phyloP scores from a whole-genome alignment of 352 stramenopile genomes.

The Pythium utonaiense region DNA sequence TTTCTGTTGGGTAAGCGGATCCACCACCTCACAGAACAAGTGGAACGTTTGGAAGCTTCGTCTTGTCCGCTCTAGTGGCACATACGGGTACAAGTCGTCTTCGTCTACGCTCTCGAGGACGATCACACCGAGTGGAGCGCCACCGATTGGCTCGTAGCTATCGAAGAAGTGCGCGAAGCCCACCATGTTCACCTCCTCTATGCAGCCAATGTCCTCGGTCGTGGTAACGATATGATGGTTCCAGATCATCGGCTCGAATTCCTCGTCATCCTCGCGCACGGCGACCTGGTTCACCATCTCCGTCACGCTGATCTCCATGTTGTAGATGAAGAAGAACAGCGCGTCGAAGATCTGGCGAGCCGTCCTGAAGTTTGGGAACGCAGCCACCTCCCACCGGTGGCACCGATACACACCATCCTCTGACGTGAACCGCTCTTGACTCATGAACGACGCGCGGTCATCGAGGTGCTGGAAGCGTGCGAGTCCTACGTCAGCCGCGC shows the following conservation, averaged over 20 bases:
- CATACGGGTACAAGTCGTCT: constrained; percentile 42
- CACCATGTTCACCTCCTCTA: constrained; percentile 16
- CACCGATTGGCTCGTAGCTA: constrained; percentile 8
- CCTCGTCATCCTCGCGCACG: constrained; percentile 25
- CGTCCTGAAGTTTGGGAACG: constrained; percentile 32
- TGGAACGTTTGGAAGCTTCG: constrained; percentile 20
- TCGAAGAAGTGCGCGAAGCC: constrained; percentile 26
- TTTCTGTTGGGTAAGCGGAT: not conserved
- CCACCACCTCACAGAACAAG: not conserved
- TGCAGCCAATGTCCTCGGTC: constrained; percentile 15
- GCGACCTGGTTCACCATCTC: constrained; percentile 39
- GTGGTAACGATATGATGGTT: constrained; percentile 39
- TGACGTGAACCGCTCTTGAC: not conserved
- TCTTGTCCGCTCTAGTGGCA: constrained; percentile 16
- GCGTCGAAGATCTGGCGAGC: constrained; percentile 43
- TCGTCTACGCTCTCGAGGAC: constrained; percentile 31
- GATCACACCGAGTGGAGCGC: constrained; percentile 26
- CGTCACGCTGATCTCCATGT: constrained; percentile 50
- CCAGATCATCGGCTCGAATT: constrained; percentile 17
- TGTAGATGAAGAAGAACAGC: constrained; percentile 34
- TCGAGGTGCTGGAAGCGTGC: not conserved
- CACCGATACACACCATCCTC: not conserved
- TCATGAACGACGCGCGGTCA: not conserved
- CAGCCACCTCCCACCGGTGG: constrained; percentile 29
- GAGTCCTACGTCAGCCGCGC: not conserved